Evolutionary conservation across 2,329 filamentous ascomycete species (phyloP).

Genomic region (Colletotrichum kahawae): DNA sequence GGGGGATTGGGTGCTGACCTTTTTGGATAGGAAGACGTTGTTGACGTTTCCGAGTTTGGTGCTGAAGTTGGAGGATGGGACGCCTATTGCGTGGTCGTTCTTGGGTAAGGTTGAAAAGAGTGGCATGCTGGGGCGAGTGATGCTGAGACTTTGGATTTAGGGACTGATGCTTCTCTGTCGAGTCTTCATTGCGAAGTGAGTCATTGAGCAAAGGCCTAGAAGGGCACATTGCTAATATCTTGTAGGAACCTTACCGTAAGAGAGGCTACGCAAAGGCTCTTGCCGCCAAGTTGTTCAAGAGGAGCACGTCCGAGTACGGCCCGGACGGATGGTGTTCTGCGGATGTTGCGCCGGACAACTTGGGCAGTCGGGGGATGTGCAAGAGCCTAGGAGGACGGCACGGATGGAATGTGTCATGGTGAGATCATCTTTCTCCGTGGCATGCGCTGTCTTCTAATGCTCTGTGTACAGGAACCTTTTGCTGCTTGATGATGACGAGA

Average conservation of each 20-base stretch:
- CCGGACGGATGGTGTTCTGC: conserved; percentile 62
- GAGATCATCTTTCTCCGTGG: conserved; percentile 27
- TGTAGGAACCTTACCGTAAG: conserved; percentile 59
- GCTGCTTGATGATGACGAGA: neutral
- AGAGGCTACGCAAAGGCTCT: conserved; percentile 68
- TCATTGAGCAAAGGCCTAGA: neutral
- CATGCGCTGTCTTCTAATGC: neutral
- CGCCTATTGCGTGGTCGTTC: conserved; percentile 69
- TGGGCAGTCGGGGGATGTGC: conserved; percentile 66
- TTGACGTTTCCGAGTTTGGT: conserved; percentile 50
- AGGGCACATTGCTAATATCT: neutral
- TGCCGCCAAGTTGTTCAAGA: conserved; percentile 60
- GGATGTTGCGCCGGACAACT: conserved; percentile 67
- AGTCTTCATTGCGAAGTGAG: conserved; percentile 63
- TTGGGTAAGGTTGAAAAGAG: conserved; percentile 37
- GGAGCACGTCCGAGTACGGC: conserved; percentile 49
- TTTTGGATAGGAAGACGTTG: conserved; percentile 41
- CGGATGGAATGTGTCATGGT: conserved; percentile 66
- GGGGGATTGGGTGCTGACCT: neutral
- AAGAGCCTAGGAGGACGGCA: conserved; percentile 62
- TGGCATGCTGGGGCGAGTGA: neutral
- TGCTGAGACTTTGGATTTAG: conserved; percentile 32
- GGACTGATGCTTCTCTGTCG: conserved; percentile 65
- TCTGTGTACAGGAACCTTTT: neutral
- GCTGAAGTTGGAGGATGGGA: conserved; percentile 50